Evolutionary conservation across 1,139 yeast genomes (phyloP).

Genomic region (Yamadazyma oceani): DNA sequence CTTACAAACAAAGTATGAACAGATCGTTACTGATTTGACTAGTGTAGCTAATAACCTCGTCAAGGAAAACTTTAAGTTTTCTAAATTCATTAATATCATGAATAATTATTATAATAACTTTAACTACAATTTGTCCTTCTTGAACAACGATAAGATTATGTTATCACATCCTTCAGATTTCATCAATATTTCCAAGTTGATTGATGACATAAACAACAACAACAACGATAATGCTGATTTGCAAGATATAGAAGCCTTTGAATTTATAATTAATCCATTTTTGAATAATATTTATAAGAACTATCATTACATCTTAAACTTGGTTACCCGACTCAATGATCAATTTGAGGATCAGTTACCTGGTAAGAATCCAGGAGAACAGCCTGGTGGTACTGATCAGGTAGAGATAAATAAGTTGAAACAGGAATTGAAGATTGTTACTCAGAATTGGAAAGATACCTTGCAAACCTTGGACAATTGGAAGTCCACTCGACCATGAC

Average conservation of each 20-base stretch:
- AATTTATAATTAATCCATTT: constrained; percentile 35
- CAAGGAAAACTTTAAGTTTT: constrained; percentile 39
- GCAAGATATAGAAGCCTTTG: constrained; percentile 41
- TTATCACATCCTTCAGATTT: constrained; percentile 37
- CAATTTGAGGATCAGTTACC: background rate
- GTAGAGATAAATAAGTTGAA: constrained; percentile 24
- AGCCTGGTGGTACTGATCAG: too few relatives aligned
- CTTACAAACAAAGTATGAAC: constrained; percentile 37
- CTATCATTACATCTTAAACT: constrained; percentile 29
- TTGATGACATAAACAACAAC: constrained; percentile 6
- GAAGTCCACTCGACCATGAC: constrained; percentile 24
- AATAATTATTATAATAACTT: constrained; percentile 29
- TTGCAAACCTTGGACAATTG: constrained; percentile 48
- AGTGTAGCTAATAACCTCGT: constrained; percentile 41
- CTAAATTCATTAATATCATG: constrained; percentile 32
- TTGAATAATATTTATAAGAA: constrained; percentile 29
- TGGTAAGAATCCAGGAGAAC: too few relatives aligned
- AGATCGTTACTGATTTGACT: constrained; percentile 37
- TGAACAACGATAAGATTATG: constrained; percentile 13
- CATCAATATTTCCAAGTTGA: constrained; percentile 28
- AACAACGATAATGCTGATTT: constrained; percentile 15
- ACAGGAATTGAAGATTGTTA: constrained; percentile 36
- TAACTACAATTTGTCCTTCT: constrained; percentile 23
- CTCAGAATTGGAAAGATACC: constrained; percentile 45
- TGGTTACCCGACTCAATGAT: constrained; percentile 13